phyloP scores from a whole-genome alignment of 2,329 filamentous ascomycete species.

The Paecilomyces sp. region DNA sequence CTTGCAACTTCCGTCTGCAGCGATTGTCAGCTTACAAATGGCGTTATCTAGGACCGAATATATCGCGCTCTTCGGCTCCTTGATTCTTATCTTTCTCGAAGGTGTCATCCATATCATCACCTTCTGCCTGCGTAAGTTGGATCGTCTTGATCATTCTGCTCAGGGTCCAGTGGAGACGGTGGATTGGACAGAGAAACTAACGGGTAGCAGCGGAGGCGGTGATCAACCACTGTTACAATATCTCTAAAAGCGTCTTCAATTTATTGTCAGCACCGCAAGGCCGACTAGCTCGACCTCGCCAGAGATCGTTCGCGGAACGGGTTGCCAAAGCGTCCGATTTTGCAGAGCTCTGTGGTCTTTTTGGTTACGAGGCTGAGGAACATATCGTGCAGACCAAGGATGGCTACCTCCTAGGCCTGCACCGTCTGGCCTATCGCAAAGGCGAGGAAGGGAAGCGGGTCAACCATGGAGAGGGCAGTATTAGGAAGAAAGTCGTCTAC shows the following conservation, averaged over 20 bases:
- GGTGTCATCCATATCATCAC: conserved; percentile 78
- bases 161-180: neutral
- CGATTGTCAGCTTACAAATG: conserved; percentile 2
- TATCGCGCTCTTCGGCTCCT: conserved; percentile 74
- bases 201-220: conserved; percentile 60
- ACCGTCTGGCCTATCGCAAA: conserved; percentile 74
- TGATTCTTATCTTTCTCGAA: conserved; percentile 76
- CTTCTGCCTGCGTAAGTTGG: conserved; percentile 67
- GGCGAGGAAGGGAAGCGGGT: conserved; percentile 74
- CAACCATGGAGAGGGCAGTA: conserved; percentile 58
- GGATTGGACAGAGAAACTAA: conserved; percentile 10
- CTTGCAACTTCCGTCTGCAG: neutral
- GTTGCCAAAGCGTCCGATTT: conserved; percentile 88
- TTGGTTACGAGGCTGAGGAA: conserved; percentile 90
- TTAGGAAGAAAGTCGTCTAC: conserved; percentile 82
- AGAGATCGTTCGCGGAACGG: conserved; percentile 63
- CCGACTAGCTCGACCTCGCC: conserved; percentile 60
- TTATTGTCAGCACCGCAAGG: conserved; percentile 63
- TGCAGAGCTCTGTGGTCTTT: conserved; percentile 83
- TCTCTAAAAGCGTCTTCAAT: conserved; percentile 78
- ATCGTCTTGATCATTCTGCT: neutral
- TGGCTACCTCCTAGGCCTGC: conserved; percentile 84
- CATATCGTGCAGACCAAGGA: conserved; percentile 92
- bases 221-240: conserved; percentile 72
- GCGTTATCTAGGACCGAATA: conserved; percentile 63